These are phyloP conservation scores for Ogataea chonburiensis DNA, from an alignment of 805 yeast species.

Conservation along the genomic window DNA sequence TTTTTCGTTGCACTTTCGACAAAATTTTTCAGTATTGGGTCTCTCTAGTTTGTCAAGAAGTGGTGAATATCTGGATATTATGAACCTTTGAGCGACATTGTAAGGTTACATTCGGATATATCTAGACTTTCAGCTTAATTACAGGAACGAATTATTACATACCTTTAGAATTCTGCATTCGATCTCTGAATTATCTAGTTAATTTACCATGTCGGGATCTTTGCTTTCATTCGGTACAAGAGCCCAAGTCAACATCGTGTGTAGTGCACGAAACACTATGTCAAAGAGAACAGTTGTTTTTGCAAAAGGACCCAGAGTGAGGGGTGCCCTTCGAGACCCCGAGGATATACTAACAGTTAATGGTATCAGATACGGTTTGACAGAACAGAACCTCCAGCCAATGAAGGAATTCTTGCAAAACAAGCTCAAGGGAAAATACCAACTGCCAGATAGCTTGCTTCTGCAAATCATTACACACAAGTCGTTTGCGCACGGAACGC, in stretches of 20 bases:
- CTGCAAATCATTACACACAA: slow-evolving; percentile 89
- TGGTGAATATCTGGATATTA: slow-evolving; percentile 6
- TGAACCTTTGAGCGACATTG: slow-evolving; percentile 6
- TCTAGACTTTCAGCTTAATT: too few species aligned
- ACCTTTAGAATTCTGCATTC: too few species aligned
- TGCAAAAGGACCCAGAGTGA: slow-evolving; percentile 55
- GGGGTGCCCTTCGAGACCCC: slow-evolving; percentile 72
- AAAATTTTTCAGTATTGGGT: slow-evolving; percentile 20
- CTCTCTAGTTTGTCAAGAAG: slow-evolving; percentile 1
- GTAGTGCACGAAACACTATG: too few species aligned
- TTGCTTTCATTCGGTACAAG: slow-evolving; percentile 1
- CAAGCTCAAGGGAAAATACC: slow-evolving; percentile 38
- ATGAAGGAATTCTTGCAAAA: slow-evolving; percentile 46
- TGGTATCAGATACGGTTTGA: slow-evolving; percentile 55
- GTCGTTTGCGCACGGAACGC: slow-evolving; percentile 87
- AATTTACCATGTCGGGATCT: slow-evolving; percentile 6
- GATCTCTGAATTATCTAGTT: too few species aligned
- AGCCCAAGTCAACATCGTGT: too few species aligned
- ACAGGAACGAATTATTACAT: too few species aligned
- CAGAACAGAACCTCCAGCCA: slow-evolving; percentile 46
- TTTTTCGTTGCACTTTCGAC: slow-evolving; percentile 18
- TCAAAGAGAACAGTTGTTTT: slow-evolving; percentile 35
- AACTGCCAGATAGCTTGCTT: slow-evolving; percentile 60
- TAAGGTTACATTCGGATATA: slow-evolving; percentile 1
- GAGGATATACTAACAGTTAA: slow-evolving; percentile 51